A percentile compares a stretch with the other conserved stretches of the same genome.
phyloP scores from a whole-genome alignment of 352 stramenopile species.

The Phytophthora capsici region DNA sequence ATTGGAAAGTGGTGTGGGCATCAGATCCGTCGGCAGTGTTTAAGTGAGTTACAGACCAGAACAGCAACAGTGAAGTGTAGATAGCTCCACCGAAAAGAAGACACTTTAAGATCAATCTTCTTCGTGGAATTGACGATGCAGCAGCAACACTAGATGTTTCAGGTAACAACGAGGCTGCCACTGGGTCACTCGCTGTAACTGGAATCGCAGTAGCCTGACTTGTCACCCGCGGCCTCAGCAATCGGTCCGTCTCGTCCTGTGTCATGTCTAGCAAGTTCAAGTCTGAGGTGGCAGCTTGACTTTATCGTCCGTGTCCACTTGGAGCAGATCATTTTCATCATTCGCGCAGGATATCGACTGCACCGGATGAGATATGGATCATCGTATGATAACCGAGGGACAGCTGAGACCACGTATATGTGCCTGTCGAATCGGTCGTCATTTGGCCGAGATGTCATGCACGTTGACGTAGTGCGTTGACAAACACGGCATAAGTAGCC shows the following conservation, averaged over 20 bases:
- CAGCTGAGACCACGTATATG: conserved; percentile 6
- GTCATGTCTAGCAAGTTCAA: conserved; percentile 21
- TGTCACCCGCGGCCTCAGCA: conserved; percentile 10
- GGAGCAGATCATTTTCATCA: conserved; percentile 8
- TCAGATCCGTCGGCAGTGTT: conserved; percentile 3
- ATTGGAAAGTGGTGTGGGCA: conserved; percentile 9
- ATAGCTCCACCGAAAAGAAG: conserved; percentile 15
- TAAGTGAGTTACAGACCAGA: conserved; percentile 16
- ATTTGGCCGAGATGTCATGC: conserved; percentile 1
- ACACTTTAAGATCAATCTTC: conserved; percentile 7
- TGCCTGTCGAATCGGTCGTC: conserved; percentile 6
- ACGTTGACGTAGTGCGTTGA: not conserved
- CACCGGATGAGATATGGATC: conserved; percentile 3
- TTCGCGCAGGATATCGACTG: conserved; percentile 2
- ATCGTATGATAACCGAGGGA: not conserved
- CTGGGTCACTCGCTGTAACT: conserved; percentile 2
- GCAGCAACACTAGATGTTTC: not conserved
- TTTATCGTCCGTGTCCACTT: conserved; percentile 17
- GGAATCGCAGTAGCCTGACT: conserved; percentile 1
- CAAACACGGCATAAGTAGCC: too few species aligned
- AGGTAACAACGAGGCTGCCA: conserved; percentile 1
- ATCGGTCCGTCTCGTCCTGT: conserved; percentile 13
- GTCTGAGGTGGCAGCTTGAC: conserved; percentile 3
- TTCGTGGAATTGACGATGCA: conserved; percentile 1
- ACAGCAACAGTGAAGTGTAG: conserved; percentile 23